phyloP scores from a whole-genome alignment of 1,139 yeast species.

The Blastobotrys ciferrii region DNA sequence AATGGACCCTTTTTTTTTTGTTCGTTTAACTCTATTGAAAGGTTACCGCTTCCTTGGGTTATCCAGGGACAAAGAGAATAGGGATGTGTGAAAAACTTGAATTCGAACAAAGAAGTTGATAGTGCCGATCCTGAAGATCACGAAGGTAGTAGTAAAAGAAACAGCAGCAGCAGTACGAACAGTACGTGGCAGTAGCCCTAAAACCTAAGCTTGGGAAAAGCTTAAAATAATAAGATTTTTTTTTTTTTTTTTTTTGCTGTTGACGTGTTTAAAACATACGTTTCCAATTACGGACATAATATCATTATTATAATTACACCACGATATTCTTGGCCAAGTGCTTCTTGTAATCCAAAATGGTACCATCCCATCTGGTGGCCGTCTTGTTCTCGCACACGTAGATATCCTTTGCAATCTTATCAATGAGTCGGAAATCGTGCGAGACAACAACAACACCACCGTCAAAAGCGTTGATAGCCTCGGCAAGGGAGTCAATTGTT shows the following conservation, averaged over 20 bases:
- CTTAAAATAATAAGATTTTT: too few relatives aligned
- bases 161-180: too few relatives aligned
- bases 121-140: not conserved
- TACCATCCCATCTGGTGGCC: constrained; percentile 94
- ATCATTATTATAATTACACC: constrained; percentile 26
- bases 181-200: too few relatives aligned
- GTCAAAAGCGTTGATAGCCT: constrained; percentile 86
- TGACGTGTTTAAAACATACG: not conserved
- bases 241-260: too few relatives aligned
- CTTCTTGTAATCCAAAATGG: constrained; percentile 88
- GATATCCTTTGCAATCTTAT: constrained; percentile 96
- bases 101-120: not conserved
- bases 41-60: not conserved
- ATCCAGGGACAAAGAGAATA: not conserved
- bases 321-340: constrained; percentile 79
- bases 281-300: not conserved
- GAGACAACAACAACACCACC: constrained; percentile 99
- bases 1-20: not conserved
- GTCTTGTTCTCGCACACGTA: constrained; percentile 92
- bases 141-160: too few relatives aligned
- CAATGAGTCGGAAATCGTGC: constrained; percentile 97
- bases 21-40: not conserved
- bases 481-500: constrained; percentile 96
- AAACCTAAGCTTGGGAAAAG: too few relatives aligned
- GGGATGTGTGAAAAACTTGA: not conserved